phyloP scores from a whole-genome alignment of 2,329 filamentous ascomycete species.

The Aspergillus sp. region DNA sequence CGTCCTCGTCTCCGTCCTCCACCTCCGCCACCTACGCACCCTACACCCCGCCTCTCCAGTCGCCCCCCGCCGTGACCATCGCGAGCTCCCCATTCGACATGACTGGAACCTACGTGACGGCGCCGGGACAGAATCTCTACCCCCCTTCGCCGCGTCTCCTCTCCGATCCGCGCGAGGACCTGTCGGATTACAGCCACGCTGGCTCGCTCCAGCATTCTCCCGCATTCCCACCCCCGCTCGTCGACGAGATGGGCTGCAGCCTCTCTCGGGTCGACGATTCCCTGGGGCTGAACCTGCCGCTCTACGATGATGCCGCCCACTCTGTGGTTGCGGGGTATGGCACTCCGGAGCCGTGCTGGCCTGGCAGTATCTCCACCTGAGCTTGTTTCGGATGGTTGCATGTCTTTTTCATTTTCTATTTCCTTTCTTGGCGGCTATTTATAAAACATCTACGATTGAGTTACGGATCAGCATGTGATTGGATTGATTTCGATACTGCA shows the following conservation, averaged over 20 bases:
- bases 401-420: neutral
- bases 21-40: conserved; percentile 36
- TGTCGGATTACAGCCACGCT: conserved; percentile 30
- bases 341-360: conserved; percentile 36
- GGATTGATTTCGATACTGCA: neutral
- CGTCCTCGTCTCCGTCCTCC: conserved; percentile 38
- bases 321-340: conserved; percentile 33
- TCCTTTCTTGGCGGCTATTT: neutral
- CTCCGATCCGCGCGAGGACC: conserved; percentile 31
- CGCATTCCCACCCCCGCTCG: conserved; percentile 36
- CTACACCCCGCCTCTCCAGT: conserved; percentile 42
- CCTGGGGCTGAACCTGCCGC: conserved; percentile 27
- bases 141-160: conserved; percentile 35
- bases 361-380: conserved; percentile 25
- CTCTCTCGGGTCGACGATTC: conserved; percentile 26
- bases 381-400: neutral
- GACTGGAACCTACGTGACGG: conserved; percentile 30
- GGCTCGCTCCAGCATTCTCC: conserved; percentile 33
- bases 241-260: conserved; percentile 32
- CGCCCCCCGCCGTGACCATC: conserved; percentile 36
- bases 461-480: neutral
- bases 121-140: conserved; percentile 33
- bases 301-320: conserved; percentile 32
- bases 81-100: conserved; percentile 37
- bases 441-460: neutral